Evolutionary conservation across 345 rosid species (phyloP).

Genomic region (Euphorbia lathyris): DNA sequence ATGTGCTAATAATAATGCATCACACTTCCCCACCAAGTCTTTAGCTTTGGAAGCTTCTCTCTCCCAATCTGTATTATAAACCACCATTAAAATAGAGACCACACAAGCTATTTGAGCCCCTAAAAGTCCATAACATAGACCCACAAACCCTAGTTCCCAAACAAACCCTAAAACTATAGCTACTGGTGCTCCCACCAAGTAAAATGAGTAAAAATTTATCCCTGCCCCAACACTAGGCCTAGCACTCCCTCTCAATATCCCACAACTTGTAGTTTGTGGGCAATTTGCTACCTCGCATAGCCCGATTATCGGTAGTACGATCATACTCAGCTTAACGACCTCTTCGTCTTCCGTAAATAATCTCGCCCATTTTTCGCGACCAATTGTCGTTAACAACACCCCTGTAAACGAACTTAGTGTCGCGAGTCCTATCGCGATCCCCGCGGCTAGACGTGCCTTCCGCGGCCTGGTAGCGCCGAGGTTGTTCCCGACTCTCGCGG

Average conservation of each 20-base stretch:
- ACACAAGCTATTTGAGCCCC: constrained; percentile 80
- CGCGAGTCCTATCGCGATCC: constrained; percentile 58
- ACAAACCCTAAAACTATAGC: constrained; percentile 55
- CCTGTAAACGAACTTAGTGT: constrained; percentile 49
- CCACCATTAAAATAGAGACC: constrained; percentile 55
- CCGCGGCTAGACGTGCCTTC: constrained; percentile 56
- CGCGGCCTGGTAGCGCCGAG: constrained; percentile 71
- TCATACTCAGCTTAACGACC: constrained; percentile 51
- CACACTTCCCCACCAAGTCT: constrained; percentile 53
- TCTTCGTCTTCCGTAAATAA: constrained; percentile 54
- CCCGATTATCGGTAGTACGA: constrained; percentile 74
- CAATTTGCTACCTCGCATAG: constrained; percentile 90
- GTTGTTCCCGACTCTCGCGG: constrained; percentile 83
- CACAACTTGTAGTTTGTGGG: constrained; percentile 91
- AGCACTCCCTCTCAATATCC: constrained; percentile 51
- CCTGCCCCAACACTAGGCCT: constrained; percentile 41
- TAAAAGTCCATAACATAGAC: constrained; percentile 83
- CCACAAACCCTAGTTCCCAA: constrained; percentile 65
- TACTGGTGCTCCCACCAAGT: constrained; percentile 40
- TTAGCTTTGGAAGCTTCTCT: constrained; percentile 63
- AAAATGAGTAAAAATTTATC: constrained; percentile 39
- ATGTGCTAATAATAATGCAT: constrained; percentile 17
- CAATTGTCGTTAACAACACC: constrained; percentile 53
- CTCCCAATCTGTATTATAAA: constrained; percentile 78
- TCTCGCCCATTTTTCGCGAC: constrained; percentile 65